A percentile compares a stretch with the other conserved stretches of the same genome.
These are phyloP conservation scores for Colletotrichum caudatum DNA, from an alignment of 2,329 filamentous ascomycete genomes.

Conservation along the genomic window DNA sequence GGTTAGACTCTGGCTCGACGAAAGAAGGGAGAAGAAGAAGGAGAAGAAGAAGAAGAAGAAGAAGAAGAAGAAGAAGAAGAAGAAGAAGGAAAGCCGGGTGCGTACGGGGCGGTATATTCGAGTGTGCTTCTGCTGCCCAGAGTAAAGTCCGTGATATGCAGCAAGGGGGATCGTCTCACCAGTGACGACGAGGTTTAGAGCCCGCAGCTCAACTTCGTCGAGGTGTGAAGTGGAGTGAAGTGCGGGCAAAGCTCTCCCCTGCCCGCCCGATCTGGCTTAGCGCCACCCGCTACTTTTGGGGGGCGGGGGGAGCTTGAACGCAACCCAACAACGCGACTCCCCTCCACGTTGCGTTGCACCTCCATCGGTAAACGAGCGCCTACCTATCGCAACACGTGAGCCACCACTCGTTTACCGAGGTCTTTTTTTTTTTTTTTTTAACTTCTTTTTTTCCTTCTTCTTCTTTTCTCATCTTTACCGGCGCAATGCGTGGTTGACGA, in stretches of 20 bases:
- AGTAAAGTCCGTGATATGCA: not conserved
- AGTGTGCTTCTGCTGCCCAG: not conserved
- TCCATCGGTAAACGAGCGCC: not conserved
- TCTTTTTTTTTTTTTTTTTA: too few relatives aligned
- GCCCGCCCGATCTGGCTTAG: not conserved
- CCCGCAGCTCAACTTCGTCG: not conserved
- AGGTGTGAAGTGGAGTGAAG: not conserved
- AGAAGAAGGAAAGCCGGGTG: too few relatives aligned
- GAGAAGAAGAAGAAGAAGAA: too few relatives aligned
- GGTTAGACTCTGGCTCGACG: not conserved
- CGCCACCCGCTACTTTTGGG: not conserved
- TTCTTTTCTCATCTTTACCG: not conserved
- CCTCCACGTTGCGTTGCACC: too few relatives aligned
- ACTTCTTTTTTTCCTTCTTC: too few relatives aligned
- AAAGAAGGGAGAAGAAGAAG: not conserved
- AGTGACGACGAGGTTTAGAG: not conserved
- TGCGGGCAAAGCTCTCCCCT: constrained; percentile 1
- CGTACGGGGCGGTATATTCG: not conserved
- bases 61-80: not conserved
- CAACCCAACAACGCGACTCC: too few relatives aligned
- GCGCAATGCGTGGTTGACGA: not conserved
- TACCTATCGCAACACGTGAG: not conserved
- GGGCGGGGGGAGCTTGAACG: too few relatives aligned
- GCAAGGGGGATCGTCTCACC: not conserved
- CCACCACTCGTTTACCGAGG: not conserved